Conservation (phyloP, 495 filamentous ascomycete species). For the Penicillium paradoxum region DNA sequence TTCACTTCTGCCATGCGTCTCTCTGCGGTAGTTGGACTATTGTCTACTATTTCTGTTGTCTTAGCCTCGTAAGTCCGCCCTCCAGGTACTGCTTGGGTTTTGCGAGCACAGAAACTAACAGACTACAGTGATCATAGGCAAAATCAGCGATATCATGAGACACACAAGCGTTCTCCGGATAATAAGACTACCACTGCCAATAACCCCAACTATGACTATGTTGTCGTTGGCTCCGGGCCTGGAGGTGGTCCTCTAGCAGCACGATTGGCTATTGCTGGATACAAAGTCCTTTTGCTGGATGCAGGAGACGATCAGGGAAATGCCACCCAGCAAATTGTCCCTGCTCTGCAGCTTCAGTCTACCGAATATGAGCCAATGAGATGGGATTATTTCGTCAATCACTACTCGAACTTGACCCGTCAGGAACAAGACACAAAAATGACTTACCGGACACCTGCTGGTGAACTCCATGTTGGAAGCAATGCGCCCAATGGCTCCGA, state of each 20-base stretch:
- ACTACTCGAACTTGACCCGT: constrained; percentile 32
- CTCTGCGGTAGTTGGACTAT: constrained; percentile 10
- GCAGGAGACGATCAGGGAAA: constrained; percentile 56
- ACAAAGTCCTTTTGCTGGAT: constrained; percentile 55
- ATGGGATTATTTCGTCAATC: constrained; percentile 46
- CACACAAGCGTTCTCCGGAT: constrained; percentile 4
- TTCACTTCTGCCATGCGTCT: constrained; percentile 16
- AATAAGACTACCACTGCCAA: not conserved
- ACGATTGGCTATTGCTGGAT: constrained; percentile 54
- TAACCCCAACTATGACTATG: constrained; percentile 52
- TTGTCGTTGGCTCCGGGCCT: constrained; percentile 58
- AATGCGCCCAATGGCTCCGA: constrained; percentile 32
- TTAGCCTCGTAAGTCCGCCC: constrained; percentile 18
- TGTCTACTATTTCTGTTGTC: constrained; percentile 13
- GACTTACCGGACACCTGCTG: constrained; percentile 32
- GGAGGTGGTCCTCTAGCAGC: constrained; percentile 59
- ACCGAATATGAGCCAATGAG: constrained; percentile 36
- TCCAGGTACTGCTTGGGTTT: not conserved
- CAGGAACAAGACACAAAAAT: constrained; percentile 42
- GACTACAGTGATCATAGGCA: not conserved
- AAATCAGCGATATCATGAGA: constrained; percentile 7
- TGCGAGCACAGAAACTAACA: not conserved
- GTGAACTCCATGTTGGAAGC: constrained; percentile 30
- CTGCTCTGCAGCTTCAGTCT: constrained; percentile 34
- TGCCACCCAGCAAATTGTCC: constrained; percentile 27